Evolutionary conservation across 352 stramenopile genomes (phyloP).

Genomic region (Phytopythium delawarense): DNA sequence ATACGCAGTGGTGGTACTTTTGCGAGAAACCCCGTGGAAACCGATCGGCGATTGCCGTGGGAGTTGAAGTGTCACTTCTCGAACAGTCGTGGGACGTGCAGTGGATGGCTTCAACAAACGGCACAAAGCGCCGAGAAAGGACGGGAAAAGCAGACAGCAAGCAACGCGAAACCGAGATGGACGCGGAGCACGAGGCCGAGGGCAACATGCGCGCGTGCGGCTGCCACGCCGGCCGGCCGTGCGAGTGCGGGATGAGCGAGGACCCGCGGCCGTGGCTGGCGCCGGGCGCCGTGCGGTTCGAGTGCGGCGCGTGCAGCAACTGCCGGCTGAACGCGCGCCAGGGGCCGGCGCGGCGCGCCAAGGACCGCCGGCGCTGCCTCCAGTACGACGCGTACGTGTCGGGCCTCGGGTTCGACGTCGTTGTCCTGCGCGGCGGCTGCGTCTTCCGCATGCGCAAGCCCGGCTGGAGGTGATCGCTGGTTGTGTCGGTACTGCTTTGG

Average conservation of each 20-base stretch:
- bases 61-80: conserved; percentile 6
- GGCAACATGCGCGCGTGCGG: conserved; percentile 64
- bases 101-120: neutral
- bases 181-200: conserved; percentile 16
- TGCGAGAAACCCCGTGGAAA: neutral
- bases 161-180: conserved; percentile 10
- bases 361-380: conserved; percentile 32
- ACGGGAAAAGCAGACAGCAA: neutral
- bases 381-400: conserved; percentile 39
- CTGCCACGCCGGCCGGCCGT: conserved; percentile 53
- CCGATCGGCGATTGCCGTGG: neutral
- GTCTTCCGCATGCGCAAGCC: conserved; percentile 55
- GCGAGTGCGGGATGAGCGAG: conserved; percentile 51
- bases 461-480: conserved; percentile 39
- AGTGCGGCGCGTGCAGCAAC: conserved; percentile 54
- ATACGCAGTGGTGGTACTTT: neutral
- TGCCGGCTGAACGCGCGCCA: conserved; percentile 49
- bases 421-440: conserved; percentile 34
- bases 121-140: neutral
- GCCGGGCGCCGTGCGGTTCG: conserved; percentile 11
- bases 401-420: conserved; percentile 31
- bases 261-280: neutral
- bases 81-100: neutral
- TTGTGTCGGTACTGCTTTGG: neutral
- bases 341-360: conserved; percentile 7